Conservation (phyloP, 2,329 filamentous ascomycete species). For the Colletotrichum spaethianum region DNA sequence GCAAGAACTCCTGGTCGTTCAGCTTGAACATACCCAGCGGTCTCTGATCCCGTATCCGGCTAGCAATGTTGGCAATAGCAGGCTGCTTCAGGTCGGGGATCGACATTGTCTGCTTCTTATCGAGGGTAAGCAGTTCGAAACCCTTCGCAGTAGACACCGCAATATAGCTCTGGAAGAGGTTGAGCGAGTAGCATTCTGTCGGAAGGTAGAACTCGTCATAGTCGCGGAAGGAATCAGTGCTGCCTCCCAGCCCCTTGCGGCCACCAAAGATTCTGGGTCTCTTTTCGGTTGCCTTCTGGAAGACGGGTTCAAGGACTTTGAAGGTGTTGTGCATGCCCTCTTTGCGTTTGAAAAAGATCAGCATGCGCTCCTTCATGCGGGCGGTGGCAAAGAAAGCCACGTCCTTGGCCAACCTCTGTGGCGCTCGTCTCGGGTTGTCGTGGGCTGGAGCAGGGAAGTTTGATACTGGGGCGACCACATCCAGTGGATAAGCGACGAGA, state of each 20-base stretch:
- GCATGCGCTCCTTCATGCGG: constrained; percentile 94
- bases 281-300: constrained; percentile 92
- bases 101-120: constrained; percentile 96
- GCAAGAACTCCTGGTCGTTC: constrained; percentile 90
- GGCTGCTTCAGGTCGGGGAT: constrained; percentile 88
- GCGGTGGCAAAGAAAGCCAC: constrained; percentile 97
- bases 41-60: constrained; percentile 84
- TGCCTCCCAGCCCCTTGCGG: constrained; percentile 73
- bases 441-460: constrained; percentile 73
- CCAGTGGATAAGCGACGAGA: constrained; percentile 93
- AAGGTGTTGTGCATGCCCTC: constrained; percentile 94
- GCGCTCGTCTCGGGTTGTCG: constrained; percentile 86
- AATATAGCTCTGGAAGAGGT: constrained; percentile 95
- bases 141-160: constrained; percentile 92
- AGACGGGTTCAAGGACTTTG: constrained; percentile 95
- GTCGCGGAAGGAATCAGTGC: constrained; percentile 96
- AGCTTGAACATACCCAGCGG: constrained; percentile 98
- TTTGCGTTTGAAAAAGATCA: constrained; percentile 97
- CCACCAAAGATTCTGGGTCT: constrained; percentile 77
- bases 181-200: constrained; percentile 93
- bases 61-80: constrained; percentile 87
- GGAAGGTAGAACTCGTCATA: constrained; percentile 99
- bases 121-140: constrained; percentile 94
- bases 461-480: constrained; percentile 79
- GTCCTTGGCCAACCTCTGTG: constrained; percentile 92